Base-by-base conservation (phyloP, 345 rosid species). In the Carallia brachiata region DNA sequence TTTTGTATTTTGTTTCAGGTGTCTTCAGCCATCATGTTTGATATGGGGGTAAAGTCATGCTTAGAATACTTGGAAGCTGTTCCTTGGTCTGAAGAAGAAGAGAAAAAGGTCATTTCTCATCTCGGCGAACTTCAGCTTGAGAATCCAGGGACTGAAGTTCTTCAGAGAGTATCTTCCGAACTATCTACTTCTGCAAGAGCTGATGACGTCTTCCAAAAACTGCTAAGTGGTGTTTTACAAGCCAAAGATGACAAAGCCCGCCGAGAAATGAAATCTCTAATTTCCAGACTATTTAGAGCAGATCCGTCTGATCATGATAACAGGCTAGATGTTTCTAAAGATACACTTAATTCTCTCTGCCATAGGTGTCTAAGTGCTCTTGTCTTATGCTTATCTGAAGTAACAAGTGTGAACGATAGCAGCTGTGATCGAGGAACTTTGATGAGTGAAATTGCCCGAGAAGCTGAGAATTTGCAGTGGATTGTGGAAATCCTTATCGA, bases 191-290 rank as follows among this genome's bases (percentile, higher is more conserved):
- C 89, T 15, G 32, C 74, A 4, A 78, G 76, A 78, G 76, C 85
- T 1, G 93, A 91, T 63, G 98, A 87, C 62, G 80, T 92, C 71
- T 86, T 90, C 80, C 66, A 80, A 83, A 84, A 77, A 58, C 84
- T 95, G 37, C 74, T 90, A 4, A 82, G 73, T 40, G 86, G 97
- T 66, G 90, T 92, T 72, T 75, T 95, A 52, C 93, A 80, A 74
- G 97, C 96, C 37, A 91, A 90, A 79, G 97, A 92, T 64, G 97
- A 92, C 62, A 92, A 87, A 80, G 91, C 97, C 36, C 86, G 97
- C 52, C 80, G 97, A 75, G 99, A 95, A 72, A 92, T 92, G 97
- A 92, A 86, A 77, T 71, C 71, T 64, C 72, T 90, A 61, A 77
- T 95, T 76, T 90, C 89, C 28, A 84, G 88, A 65, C 80, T 92